Base-by-base conservation (phyloP, 352 stramenopile species). In the Pythium coloratum region DNA sequence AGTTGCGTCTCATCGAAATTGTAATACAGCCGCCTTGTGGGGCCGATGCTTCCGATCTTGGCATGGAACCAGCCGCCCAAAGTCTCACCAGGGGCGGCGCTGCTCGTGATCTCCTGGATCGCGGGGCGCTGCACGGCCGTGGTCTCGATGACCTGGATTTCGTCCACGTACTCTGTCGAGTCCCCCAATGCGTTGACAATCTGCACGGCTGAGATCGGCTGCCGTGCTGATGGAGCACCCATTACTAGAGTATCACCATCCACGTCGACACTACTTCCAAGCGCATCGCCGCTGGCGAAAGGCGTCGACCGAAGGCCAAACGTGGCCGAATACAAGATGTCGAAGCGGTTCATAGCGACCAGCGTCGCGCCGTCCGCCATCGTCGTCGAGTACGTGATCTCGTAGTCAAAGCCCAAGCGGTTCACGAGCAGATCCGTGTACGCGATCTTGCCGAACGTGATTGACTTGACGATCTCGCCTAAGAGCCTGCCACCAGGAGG, bases 371-470 rank as follows among this genome's bases (percentile, higher is more conserved):
- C 60, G 8, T 69, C 71, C 9, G 46, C 46, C 46, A 84, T 71
- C 8, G 79, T 75, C 0, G 80, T 82, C 42, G 68, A 71, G 66
- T 91, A 96, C 24, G 70, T 74, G 6, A 94, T 65, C 10, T 72
- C 66, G 57, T 96, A 96, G 20, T 85, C 70, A 44, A 86, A 87
- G 0, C 86, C 88, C 12, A 94, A 78, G 0, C 76, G 78, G 73
- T 95, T 71, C 3, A 96, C 83, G 5, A 89, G 69, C 24, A 96
- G 62, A 66, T 96, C 85, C 0, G 80, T 88, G 67, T 86, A 94
- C 1, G 71, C 73, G 6, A 84, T 76, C 16, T 64, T 67, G 4
- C 88, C 88, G 30, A 91, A 90, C n/a, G 74, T 75, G 34, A 94
- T 82, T 3, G 67, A 53, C 53, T 86, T 81, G 6, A 59, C 70